These are phyloP conservation scores for Nannizzia gypsea DNA, from an alignment of 2,329 filamentous ascomycete species.

Conservation along the genomic window DNA sequence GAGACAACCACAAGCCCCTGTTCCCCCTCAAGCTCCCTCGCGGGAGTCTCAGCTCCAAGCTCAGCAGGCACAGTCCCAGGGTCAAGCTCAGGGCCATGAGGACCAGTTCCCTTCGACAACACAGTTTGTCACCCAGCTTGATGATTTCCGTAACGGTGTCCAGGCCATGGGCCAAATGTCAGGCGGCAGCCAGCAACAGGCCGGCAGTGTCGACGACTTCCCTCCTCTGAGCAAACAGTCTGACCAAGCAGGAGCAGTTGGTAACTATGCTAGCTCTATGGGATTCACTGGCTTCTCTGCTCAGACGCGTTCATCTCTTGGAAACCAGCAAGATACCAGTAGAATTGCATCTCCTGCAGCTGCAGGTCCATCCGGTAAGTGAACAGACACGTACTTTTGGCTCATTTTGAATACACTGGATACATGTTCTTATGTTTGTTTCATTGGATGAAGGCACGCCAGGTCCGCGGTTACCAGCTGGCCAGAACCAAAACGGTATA, in stretches of 20 bases:
- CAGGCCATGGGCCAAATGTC: slow-evolving; percentile 43
- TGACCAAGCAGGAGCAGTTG: slow-evolving; percentile 36
- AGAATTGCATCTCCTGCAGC: slow-evolving; percentile 28
- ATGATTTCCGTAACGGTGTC: slow-evolving; percentile 47
- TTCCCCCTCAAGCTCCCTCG: slow-evolving; percentile 31
- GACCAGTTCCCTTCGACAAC: slow-evolving; percentile 37
- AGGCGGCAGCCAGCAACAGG: slow-evolving; percentile 40
- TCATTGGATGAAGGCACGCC: slow-evolving; percentile 21
- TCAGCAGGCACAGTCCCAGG: slow-evolving; percentile 32
- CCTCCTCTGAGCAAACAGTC: slow-evolving; percentile 45
- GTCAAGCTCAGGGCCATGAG: slow-evolving; percentile 38
- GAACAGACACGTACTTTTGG: neutral
- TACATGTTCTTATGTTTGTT: neutral
- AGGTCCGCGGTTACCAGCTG: slow-evolving; percentile 32
- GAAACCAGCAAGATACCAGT: slow-evolving; percentile 22
- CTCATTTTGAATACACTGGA: too few species aligned
- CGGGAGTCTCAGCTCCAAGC: slow-evolving; percentile 32
- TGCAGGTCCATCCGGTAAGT: slow-evolving; percentile 20
- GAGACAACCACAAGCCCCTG: slow-evolving; percentile 36
- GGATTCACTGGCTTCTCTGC: slow-evolving; percentile 30
- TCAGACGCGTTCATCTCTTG: slow-evolving; percentile 23
- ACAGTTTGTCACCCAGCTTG: slow-evolving; percentile 41
- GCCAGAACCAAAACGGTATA: slow-evolving; percentile 33
- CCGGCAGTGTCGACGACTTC: slow-evolving; percentile 49
- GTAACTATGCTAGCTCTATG: slow-evolving; percentile 29